Percentiles rank a stretch among this genome's conserved stretches.
Evolutionary conservation across 2,329 filamentous ascomycete species (phyloP).

Genomic region (Neospermospora avenae): DNA sequence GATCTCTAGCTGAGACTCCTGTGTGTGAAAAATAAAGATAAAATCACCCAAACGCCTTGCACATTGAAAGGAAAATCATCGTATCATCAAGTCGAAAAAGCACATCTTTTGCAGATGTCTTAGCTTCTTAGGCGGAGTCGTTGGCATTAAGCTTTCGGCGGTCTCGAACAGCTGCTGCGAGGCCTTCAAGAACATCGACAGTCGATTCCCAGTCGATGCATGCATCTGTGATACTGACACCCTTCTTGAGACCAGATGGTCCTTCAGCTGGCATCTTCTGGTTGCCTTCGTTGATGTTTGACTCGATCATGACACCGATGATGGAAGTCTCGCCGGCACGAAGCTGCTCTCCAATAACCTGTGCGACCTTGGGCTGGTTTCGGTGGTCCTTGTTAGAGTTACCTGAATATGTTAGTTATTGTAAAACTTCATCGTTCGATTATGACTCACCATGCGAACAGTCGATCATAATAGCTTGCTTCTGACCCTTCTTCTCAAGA

Average conservation of each 20-base stretch:
- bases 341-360: slow-evolving; percentile 78
- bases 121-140: not conserved
- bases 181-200: slow-evolving; percentile 74
- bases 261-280: slow-evolving; percentile 87
- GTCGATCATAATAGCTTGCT: slow-evolving; percentile 93
- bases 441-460: slow-evolving; percentile 79
- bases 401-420: slow-evolving; percentile 46
- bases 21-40: slow-evolving; percentile 5
- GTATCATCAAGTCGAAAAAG: not conserved
- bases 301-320: slow-evolving; percentile 98
- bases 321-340: slow-evolving; percentile 83
- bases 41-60: slow-evolving; percentile 20
- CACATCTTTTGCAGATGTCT: not conserved
- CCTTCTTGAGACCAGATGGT: slow-evolving; percentile 73
- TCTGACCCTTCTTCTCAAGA: slow-evolving; percentile 77
- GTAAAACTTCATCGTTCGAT: not conserved
- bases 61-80: slow-evolving; percentile 9
- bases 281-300: slow-evolving; percentile 88
- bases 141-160: slow-evolving; percentile 49
- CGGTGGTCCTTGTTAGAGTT: slow-evolving; percentile 98
- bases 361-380: slow-evolving; percentile 93
- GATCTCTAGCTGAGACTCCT: slow-evolving; percentile 5
- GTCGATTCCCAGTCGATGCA: slow-evolving; percentile 94
- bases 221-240: slow-evolving; percentile 92
- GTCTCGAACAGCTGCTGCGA: slow-evolving; percentile 78